Evolutionary conservation across 371 early-diverging fungal genomes (phyloP).

Genomic region (Circinella minor): DNA sequence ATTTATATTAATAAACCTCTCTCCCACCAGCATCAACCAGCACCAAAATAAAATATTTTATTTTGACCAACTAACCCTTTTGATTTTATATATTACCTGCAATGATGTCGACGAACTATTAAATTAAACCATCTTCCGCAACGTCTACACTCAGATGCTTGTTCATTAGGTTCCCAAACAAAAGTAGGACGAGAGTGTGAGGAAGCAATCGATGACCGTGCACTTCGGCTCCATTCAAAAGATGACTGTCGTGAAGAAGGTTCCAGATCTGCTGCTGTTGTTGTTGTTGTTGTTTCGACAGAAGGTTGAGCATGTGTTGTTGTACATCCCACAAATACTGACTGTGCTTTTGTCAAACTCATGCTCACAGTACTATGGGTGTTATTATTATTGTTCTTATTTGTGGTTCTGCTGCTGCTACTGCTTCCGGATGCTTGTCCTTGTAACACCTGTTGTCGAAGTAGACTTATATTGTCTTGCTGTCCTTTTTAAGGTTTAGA

Average conservation of each 20-base stretch:
- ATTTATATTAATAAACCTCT: background rate
- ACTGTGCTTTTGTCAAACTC: conserved; percentile 15
- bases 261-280: background rate
- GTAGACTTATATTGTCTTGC: background rate
- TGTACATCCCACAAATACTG: conserved; percentile 17
- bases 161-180: conserved; percentile 22
- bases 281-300: too few relatives aligned
- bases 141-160: conserved; percentile 63
- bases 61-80: too few relatives aligned
- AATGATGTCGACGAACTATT: conserved; percentile 78
- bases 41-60: background rate
- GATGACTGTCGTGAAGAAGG: conserved; percentile 6
- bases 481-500: conserved; percentile 1
- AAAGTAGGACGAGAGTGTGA: conserved; percentile 11
- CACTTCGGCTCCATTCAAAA: conserved; percentile 7
- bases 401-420: background rate
- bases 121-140: conserved; percentile 72
- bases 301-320: conserved; percentile 6
- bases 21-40: background rate
- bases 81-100: conserved; percentile 32
- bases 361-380: background rate
- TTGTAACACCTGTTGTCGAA: background rate
- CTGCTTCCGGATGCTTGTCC: conserved; percentile 2
- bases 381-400: too few relatives aligned
- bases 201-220: conserved; percentile 17